Base-by-base conservation (phyloP, 352 stramenopile species). In the Thraustochytrium striatum region DNA sequence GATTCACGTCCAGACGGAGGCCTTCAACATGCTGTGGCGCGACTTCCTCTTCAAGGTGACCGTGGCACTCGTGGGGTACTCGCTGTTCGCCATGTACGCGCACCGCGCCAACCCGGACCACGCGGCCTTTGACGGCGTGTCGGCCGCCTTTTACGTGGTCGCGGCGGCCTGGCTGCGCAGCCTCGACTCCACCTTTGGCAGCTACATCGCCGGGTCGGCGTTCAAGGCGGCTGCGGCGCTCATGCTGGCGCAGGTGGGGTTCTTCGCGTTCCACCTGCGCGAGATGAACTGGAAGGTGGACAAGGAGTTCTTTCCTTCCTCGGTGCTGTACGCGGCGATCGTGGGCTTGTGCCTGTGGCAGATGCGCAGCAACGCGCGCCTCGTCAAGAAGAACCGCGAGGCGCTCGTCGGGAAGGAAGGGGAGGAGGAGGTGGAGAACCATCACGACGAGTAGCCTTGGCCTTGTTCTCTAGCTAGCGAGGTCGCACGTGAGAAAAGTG, bases 1-100 rank as follows among this genome's bases (percentile, higher is more conserved):
- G 43, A 30, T 75, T 21, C 65, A 75, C 50, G 65, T 75, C 7
- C 44, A 75, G 52, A 75, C 65, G 65, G 65, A 75, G 50, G 65
- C 52, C 11, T 75, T 75, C 3, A 75, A 75, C 50, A 28, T 61
- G 35, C 43, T 62, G 65, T 75, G 44, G 44, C 65, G 65, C 30
- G 11, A 9, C 8, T 75, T 75, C 25, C 65, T 75, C 7, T 58
- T 58, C 30, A 32, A 39, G 65, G 0, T 75, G 44, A 35, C 65
- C n/a, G 61, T 8, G 21, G 28, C 52, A 21, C 65, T 75, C 16
- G 65, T 75, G 50, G 21, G 41, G 21, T 75, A 68, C 30, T 61
- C 65, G 13, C 19, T 28, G 43, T 72, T 41, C 25, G 65, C 65
- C 5, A 32, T 38, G 19, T 72, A 38, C 19, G 16, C 2, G 39